Conservation (phyloP, 163 green algal species). For the Scenedesmus sp. region DNA sequence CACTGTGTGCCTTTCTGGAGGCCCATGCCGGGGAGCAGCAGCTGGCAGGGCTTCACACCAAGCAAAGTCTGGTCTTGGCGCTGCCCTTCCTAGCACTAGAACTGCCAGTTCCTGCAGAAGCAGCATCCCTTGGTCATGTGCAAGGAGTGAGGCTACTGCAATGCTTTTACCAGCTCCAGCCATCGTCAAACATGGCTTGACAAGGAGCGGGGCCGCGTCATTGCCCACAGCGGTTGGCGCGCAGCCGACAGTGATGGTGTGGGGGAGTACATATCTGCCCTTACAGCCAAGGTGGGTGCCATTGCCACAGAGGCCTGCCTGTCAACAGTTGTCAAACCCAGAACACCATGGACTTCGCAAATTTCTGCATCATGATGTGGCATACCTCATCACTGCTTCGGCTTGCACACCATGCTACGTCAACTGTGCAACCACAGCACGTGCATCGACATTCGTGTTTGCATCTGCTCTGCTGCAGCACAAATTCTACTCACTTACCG, state of each 20-base stretch:
- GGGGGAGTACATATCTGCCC: not conserved
- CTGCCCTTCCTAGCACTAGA: not conserved
- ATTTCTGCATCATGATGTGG: too few relatives aligned
- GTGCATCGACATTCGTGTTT: too few relatives aligned
- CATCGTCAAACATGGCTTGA: too few relatives aligned
- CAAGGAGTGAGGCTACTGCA: not conserved
- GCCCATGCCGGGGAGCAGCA: not conserved
- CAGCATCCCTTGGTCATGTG: too few relatives aligned
- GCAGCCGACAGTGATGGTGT: not conserved
- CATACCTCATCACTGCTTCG: too few relatives aligned
- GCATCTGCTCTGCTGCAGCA: too few relatives aligned
- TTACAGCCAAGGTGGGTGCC: not conserved
- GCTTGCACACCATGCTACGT: too few relatives aligned
- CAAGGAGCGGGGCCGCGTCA: not conserved
- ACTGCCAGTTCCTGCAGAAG: too few relatives aligned
- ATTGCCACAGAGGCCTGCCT: not conserved
- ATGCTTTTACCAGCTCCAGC: not conserved
- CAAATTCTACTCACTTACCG: too few relatives aligned
- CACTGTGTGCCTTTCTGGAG: not conserved
- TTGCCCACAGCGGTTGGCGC: not conserved
- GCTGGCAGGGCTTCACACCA: not conserved
- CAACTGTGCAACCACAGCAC: too few relatives aligned
- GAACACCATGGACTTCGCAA: too few relatives aligned
- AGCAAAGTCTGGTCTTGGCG: not conserved
- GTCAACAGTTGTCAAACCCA: too few relatives aligned